phyloP scores from a whole-genome alignment of 176 grass and related monocot genomes.

The Oryza glumipatula region DNA sequence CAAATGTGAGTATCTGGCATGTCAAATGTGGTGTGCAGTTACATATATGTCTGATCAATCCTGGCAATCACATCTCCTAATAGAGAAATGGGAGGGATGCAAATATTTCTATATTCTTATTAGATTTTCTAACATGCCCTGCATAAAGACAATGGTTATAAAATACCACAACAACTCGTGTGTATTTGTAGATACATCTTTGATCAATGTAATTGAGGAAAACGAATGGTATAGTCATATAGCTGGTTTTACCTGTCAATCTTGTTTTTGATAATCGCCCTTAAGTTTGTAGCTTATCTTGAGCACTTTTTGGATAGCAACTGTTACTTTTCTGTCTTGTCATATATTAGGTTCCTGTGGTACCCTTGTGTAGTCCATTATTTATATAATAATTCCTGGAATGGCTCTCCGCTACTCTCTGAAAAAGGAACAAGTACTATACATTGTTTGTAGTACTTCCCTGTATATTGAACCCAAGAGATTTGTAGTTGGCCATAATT shows the following conservation, averaged over 20 bases:
- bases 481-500: constrained; percentile 15
- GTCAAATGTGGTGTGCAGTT: constrained; percentile 5
- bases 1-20: background rate
- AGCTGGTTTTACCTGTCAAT: background rate
- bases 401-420: background rate
- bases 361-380: background rate
- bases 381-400: background rate
- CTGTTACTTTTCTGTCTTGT: background rate
- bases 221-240: background rate
- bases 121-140: background rate
- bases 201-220: background rate
- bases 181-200: background rate
- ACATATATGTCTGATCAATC: background rate
- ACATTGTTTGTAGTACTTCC: constrained; percentile 16
- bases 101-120: constrained; percentile 3
- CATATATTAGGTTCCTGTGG: background rate
- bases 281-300: background rate
- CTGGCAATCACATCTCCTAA: background rate
- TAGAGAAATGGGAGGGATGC: background rate
- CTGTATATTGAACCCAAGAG: constrained; percentile 23
- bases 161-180: background rate
- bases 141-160: constrained; percentile 5
- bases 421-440: background rate
- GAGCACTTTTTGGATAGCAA: background rate
- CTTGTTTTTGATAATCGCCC: background rate